Evolutionary conservation across 148 eudicot genomes (phyloP).

Genomic region (Simmondsia chinensis): DNA sequence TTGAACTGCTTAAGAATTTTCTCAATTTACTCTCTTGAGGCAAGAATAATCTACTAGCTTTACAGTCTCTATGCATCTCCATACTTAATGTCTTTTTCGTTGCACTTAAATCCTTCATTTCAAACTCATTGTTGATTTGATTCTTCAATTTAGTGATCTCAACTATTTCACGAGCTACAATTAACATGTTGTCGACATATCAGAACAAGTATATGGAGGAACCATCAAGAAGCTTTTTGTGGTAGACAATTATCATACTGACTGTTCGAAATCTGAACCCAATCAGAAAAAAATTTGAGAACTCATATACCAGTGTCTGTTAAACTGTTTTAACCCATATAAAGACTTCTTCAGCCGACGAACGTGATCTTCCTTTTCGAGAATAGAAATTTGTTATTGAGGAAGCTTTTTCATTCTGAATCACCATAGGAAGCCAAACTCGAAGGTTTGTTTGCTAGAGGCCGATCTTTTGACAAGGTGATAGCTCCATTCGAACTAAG

Average conservation of each 20-base stretch:
- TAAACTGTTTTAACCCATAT: conserved; percentile 7
- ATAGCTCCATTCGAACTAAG: too few relatives aligned
- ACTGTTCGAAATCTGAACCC: not conserved
- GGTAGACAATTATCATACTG: conserved; percentile 1
- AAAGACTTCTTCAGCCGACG: not conserved
- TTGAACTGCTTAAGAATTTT: not conserved
- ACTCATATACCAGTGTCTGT: conserved; percentile 2
- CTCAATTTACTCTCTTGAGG: not conserved
- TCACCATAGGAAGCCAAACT: too few relatives aligned
- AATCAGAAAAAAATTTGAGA: conserved; percentile 5
- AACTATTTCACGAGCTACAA: not conserved
- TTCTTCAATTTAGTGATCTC: not conserved
- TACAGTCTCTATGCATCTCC: not conserved
- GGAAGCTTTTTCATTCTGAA: too few relatives aligned
- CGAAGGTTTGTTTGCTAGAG: too few relatives aligned
- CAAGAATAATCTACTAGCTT: not conserved
- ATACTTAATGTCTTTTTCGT: not conserved
- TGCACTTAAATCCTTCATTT: not conserved
- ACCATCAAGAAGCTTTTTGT: not conserved
- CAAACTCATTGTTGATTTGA: not conserved
- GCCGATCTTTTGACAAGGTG: too few relatives aligned
- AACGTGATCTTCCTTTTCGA: conserved; percentile 1
- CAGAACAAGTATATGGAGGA: not conserved
- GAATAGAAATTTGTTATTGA: too few relatives aligned
- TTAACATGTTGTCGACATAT: conserved; percentile 3